Conservation (phyloP, 2,329 filamentous ascomycete species). For the Fusarium concolor region DNA sequence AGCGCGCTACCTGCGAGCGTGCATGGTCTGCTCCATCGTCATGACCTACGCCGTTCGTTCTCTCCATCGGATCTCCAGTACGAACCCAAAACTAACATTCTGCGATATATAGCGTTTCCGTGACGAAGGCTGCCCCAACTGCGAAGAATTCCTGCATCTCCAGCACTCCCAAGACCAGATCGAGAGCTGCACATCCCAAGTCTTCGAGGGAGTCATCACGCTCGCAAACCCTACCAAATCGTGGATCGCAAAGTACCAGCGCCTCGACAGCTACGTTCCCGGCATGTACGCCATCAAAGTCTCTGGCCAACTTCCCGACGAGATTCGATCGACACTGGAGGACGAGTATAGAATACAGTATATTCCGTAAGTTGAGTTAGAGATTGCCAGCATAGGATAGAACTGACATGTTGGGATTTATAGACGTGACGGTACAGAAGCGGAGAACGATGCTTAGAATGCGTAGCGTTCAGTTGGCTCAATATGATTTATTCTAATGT, state of each 20-base stretch:
- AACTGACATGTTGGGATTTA: slow-evolving; percentile 28
- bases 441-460: slow-evolving; percentile 59
- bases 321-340: slow-evolving; percentile 69
- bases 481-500: slow-evolving; percentile 28
- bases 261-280: slow-evolving; percentile 85
- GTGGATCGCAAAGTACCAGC: slow-evolving; percentile 98
- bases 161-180: slow-evolving; percentile 82
- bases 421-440: slow-evolving; percentile 68
- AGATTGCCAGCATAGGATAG: not conserved
- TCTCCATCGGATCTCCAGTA: not conserved
- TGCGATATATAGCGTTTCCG: slow-evolving; percentile 75
- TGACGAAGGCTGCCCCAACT: slow-evolving; percentile 92
- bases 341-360: slow-evolving; percentile 73
- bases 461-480: not conserved
- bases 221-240: slow-evolving; percentile 84
- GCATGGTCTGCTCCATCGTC: slow-evolving; percentile 98
- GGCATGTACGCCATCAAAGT: slow-evolving; percentile 97
- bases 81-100: slow-evolving; percentile 21
- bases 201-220: slow-evolving; percentile 93
- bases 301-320: slow-evolving; percentile 79
- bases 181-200: slow-evolving; percentile 92
- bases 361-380: slow-evolving; percentile 63
- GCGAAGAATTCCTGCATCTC: slow-evolving; percentile 90
- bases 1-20: slow-evolving; percentile 90
- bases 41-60: slow-evolving; percentile 77